Evolutionary conservation across 129 eudicot genomes (phyloP).

Genomic region (Helianthus tuberosus): DNA sequence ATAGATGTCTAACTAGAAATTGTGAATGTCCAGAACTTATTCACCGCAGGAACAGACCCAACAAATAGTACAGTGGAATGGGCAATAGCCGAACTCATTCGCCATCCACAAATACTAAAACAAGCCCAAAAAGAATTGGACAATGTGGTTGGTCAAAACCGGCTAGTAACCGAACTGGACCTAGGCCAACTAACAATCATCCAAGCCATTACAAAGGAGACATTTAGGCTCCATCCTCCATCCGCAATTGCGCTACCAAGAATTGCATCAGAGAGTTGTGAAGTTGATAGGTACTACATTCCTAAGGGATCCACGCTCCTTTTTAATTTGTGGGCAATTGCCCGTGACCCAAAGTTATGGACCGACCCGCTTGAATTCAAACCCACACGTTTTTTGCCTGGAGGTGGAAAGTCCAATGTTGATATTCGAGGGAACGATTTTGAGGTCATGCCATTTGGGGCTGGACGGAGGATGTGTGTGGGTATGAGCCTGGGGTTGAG

Average conservation of each 20-base stretch:
- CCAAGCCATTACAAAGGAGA: slow-evolving; percentile 72
- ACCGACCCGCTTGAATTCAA: slow-evolving; percentile 57
- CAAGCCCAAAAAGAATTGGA: slow-evolving; percentile 65
- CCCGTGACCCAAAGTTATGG: slow-evolving; percentile 79
- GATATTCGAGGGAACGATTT: slow-evolving; percentile 68
- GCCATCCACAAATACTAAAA: slow-evolving; percentile 37
- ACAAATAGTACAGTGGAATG: slow-evolving; percentile 58
- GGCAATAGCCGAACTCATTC: no score
- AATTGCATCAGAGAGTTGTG: slow-evolving; percentile 56
- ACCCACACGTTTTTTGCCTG: slow-evolving; percentile 66
- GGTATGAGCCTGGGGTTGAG: slow-evolving; percentile 75
- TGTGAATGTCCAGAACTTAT: slow-evolving; percentile 50
- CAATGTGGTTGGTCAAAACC: slow-evolving; percentile 53
- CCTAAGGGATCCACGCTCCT: slow-evolving; percentile 71
- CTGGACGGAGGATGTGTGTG: slow-evolving; percentile 80
- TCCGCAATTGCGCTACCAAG: slow-evolving; percentile 86
- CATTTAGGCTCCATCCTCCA: slow-evolving; percentile 80
- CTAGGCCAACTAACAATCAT: slow-evolving; percentile 49
- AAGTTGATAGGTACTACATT: slow-evolving; percentile 61
- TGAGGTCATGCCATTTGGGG: slow-evolving; percentile 75
- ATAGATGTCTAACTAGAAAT: neutral
- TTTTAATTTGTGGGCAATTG: slow-evolving; percentile 91
- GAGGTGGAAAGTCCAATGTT: slow-evolving; percentile 61
- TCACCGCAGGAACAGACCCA: slow-evolving; percentile 79
- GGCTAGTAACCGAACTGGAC: slow-evolving; percentile 65